Evolutionary conservation across 208 protist genomes (phyloP).

Genomic region (Leishmania tarentolae): DNA sequence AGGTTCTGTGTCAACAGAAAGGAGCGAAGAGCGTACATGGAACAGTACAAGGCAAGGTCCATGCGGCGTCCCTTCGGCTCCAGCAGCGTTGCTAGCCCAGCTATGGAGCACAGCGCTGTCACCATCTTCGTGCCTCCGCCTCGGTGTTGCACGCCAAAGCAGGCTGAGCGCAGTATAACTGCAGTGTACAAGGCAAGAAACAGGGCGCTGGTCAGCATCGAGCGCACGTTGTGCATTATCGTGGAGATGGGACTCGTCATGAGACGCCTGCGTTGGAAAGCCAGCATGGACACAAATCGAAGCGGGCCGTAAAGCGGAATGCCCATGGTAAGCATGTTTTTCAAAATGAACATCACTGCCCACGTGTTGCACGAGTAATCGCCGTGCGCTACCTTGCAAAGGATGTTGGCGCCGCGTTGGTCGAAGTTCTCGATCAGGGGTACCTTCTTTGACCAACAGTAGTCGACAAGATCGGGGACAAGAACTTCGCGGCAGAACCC

Average conservation of each 20-base stretch:
- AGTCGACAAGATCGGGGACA: constrained; percentile 69
- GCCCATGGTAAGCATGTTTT: constrained; percentile 73
- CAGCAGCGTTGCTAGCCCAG: constrained; percentile 72
- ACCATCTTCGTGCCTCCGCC: constrained; percentile 50
- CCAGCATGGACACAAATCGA: constrained; percentile 58
- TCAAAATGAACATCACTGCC: constrained; percentile 49
- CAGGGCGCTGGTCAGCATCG: constrained; percentile 65
- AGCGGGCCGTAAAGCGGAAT: constrained; percentile 83
- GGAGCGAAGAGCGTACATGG: constrained; percentile 76
- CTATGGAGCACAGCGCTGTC: constrained; percentile 49
- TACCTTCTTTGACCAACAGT: constrained; percentile 40
- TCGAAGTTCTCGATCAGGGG: constrained; percentile 31
- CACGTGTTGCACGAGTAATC: constrained; percentile 75
- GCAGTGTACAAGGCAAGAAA: constrained; percentile 84
- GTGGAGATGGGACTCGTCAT: constrained; percentile 45
- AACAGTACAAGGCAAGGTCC: constrained; percentile 87
- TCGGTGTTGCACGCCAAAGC: constrained; percentile 65
- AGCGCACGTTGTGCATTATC: constrained; percentile 47
- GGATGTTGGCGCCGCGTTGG: constrained; percentile 34
- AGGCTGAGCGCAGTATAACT: constrained; percentile 55
- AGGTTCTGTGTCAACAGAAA: constrained; percentile 79
- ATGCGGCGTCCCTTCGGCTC: constrained; percentile 82
- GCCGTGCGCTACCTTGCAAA: constrained; percentile 56
- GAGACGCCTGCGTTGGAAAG: constrained; percentile 63
- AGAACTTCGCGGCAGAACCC: constrained; percentile 61